Conservation (phyloP, 371 early-diverging fungal genomes). For the Basidiobolus heterosporus region DNA sequence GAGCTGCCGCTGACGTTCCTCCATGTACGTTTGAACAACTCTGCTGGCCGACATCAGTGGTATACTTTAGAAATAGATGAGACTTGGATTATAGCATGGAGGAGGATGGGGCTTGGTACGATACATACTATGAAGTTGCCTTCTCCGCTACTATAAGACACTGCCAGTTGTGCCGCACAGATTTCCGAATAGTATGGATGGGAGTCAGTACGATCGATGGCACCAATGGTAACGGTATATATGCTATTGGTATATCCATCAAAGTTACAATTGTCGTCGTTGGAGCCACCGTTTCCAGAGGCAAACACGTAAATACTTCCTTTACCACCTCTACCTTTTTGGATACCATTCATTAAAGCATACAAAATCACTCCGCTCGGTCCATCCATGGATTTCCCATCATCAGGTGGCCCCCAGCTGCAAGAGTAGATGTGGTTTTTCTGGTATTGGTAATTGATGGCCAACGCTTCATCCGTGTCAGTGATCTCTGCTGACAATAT, state of each 20-base stretch:
- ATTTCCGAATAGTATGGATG: conserved; percentile 81
- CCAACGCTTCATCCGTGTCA: conserved; percentile 77
- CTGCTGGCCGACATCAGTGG: conserved; percentile 62
- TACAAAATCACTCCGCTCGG: conserved; percentile 62
- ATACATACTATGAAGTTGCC: conserved; percentile 24
- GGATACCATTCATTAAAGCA: conserved; percentile 67
- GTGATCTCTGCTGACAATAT: conserved; percentile 80
- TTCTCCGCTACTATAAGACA: conserved; percentile 74
- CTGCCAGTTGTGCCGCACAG: conserved; percentile 78
- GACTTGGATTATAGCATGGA: no score
- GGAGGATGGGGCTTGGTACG: no score
- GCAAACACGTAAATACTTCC: conserved; percentile 90
- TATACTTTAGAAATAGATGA: conserved; percentile 30
- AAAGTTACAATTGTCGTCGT: conserved; percentile 86
- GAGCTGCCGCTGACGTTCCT: conserved; percentile 95
- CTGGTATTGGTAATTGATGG: conserved; percentile 73
- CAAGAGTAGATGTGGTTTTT: conserved; percentile 88
- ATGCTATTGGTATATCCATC: conserved; percentile 94
- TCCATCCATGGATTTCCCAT: conserved; percentile 76
- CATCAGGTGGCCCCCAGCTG: conserved; percentile 89
- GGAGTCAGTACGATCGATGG: conserved; percentile 52
- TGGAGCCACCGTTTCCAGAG: conserved; percentile 77
- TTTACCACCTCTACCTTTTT: conserved; percentile 66
- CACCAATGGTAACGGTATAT: conserved; percentile 85
- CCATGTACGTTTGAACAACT: conserved; percentile 66